Base-by-base conservation (phyloP, 2,329 filamentous ascomycete species). In the Exophiala phaeomuriformis region DNA sequence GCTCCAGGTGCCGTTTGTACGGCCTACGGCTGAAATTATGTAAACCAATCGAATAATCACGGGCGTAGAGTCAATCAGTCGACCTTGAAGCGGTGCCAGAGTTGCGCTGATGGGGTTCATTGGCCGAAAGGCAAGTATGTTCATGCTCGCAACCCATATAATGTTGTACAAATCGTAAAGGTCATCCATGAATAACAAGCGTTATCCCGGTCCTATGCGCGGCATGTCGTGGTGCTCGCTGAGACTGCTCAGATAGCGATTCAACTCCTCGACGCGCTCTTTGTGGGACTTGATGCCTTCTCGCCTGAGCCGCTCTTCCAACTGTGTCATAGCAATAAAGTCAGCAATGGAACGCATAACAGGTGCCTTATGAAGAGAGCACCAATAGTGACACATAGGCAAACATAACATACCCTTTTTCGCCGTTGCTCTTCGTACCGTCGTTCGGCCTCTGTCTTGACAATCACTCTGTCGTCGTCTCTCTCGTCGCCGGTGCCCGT, bases 201-300 rank as follows among this genome's bases (percentile, higher is more conserved):
- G 42, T 62, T 62, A 64, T 35, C 62, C 62, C 28, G 62, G 62
- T 30, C 62, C 62, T 37, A 64, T 64, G 49, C 58, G 58, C 10
- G 62, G 62, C 90, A 98, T 98, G 68, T 98, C 93, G 71, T 98
- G 91, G 73, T 98, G 93, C 72, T 98, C 93, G 72, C 88, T 95
- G 65, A 98, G 72, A 61, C 84, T 86, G 61, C 88, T 93, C 35
- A 98, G 75, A 69, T 97, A 96, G 59, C 87, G 88, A 69, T 98
- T 98, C 63, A 97, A 75, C 68, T 96, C 90, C 69, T 97, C 90
- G 41, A 98, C 91, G 7, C 89, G 83, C 74, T 98, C 88, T 69
- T 97, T 97, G 71, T 98, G 93, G 31, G 90, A 95, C 77, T 96
- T 97, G 62, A 91, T 81, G 10, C 94, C 85, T 68, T 96, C 90